Evolutionary conservation across 1,284 basidiomycete species (phyloP).

Genomic region (Rhodotorula sp.): DNA sequence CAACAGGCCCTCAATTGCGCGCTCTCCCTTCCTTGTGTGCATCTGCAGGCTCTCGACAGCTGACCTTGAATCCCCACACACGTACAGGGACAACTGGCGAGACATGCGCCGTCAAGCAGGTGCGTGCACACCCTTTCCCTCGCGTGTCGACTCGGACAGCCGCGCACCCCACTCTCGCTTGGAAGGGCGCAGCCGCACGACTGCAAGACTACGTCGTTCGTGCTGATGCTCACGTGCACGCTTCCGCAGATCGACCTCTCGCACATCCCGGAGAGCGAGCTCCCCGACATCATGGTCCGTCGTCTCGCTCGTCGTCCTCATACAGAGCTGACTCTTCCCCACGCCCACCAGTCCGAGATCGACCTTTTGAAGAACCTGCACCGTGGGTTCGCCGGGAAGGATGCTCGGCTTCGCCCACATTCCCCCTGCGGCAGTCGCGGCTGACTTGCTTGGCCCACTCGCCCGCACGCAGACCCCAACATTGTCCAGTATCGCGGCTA

Average conservation of each 20-base stretch:
- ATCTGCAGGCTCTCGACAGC: neutral
- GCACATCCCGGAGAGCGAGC: conserved; percentile 87
- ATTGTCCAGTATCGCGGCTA: conserved; percentile 99
- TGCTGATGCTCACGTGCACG: neutral
- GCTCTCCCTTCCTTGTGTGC: neutral
- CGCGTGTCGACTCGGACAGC: neutral
- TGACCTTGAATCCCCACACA: neutral
- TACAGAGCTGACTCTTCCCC: conserved; percentile 6
- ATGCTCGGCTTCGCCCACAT: neutral
- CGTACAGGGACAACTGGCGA: conserved; percentile 44
- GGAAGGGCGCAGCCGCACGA: neutral
- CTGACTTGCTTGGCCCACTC: neutral
- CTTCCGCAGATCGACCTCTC: conserved; percentile 61
- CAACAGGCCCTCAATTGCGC: conserved; percentile 74
- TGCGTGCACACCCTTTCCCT: conserved; percentile 5
- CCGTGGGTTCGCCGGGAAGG: conserved; percentile 20
- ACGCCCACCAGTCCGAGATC: conserved; percentile 79
- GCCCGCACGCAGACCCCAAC: conserved; percentile 62
- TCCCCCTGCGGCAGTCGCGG: neutral
- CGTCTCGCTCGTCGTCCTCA: neutral
- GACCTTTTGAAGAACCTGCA: conserved; percentile 96
- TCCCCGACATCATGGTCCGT: conserved; percentile 95
- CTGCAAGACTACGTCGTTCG: neutral
- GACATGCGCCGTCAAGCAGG: conserved; percentile 49
- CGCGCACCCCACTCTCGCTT: neutral